Evolutionary conservation across 2,329 filamentous ascomycete species (phyloP), one percentile per base, ranked within the genome.

Genomic region (Thielaviopsis cerberus): DNA sequence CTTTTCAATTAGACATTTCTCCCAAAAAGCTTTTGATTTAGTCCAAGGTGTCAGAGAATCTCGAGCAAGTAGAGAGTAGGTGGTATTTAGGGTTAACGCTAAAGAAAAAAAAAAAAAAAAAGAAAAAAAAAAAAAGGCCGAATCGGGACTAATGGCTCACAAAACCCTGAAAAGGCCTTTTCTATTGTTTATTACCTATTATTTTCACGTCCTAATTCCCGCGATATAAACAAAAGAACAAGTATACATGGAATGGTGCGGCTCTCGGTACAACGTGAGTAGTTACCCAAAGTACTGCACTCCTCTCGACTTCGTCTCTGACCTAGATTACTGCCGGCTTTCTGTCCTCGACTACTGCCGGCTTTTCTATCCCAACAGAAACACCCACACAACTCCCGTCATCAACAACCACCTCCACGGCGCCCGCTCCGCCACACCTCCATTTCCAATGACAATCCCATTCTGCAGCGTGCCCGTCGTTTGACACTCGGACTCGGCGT

Each of bases 401-500:
- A 6, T 17, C 34, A 48, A 11, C n/a, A 10, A 4, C 5, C 15
- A 20, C 41, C 8, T 48, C 41, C 17, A 22, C 41, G 41, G 41
- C 41, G 41, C 41, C n/a, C n/a, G n/a, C 22, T 7, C 41, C 20
- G 41, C 41, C 41, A 48, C 41, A n/a, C 41, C 23, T 7, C 13
- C 51, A 17, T 54, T 52, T 37, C 62, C 62, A 51, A 64, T 59
- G 6, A 64, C 41, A 4, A 64, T 54, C 2, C 63, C 54, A 61
- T 64, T 63, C 10, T 61, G 55, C 17, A 61, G 61, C 4, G 61
- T 63, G 3, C 58, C 54, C n/a, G 54, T 56, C 17, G 62, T 61
- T 17, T 62, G 62, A 64, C 76, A 79, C 57, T 72, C n/a, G n/a
- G n/a, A 66, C 57, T 72, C 66, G 13, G 69, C 69, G 23, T 66